Base-by-base conservation (phyloP, 805 yeast genomes). In the Teunomyces funiuensis region DNA sequence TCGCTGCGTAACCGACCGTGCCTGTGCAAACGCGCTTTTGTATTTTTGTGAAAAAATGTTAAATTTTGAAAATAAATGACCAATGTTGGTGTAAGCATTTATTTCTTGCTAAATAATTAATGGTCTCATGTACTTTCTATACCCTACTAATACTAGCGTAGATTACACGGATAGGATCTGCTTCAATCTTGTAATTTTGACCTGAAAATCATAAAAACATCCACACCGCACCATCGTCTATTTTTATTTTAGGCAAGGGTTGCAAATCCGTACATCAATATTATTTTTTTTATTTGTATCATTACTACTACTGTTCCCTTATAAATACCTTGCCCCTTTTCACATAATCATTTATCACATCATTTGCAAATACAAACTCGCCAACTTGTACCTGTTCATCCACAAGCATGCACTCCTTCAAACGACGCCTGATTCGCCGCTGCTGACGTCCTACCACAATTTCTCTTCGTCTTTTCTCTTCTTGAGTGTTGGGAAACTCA, bases 401-500 rank as follows among this genome's bases (percentile, higher is more conserved):
- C 4, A 54, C 48, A 28, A 48, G 39, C 20, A 59, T 39, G 26
- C 63, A 58, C 41, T 57, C 58, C 27, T 43, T 39, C 9, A 67
- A 34, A 20, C 73, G 47, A 26, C 71, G 42, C 29, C 46, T 43
- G 5, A 67, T 44, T 33, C 73, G 48, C 8, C 56, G 56, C 7
- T 37, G 36, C 37, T 63, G 66, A 17, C 68, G 47, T 8, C 44
- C 42, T 4, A 46, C 47, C 8, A 55, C 48, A 6, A 54, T 33
- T 8, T 43, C 42, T 40, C 55, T 51, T 17, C 67, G 43, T 18
- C 52, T 44, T 27, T 23, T 36, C 15, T 42, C 52, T 41, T 66
- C 71, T 40, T 65, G 69, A 1, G 69, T 64, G 28, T 51, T 48
- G 5, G 68, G 69, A 40, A 67, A 67, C 33, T 63, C 69, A 15